These are phyloP conservation scores for Closterium sp. DNA, from an alignment of 139 green algal species.

Conservation along the genomic window DNA sequence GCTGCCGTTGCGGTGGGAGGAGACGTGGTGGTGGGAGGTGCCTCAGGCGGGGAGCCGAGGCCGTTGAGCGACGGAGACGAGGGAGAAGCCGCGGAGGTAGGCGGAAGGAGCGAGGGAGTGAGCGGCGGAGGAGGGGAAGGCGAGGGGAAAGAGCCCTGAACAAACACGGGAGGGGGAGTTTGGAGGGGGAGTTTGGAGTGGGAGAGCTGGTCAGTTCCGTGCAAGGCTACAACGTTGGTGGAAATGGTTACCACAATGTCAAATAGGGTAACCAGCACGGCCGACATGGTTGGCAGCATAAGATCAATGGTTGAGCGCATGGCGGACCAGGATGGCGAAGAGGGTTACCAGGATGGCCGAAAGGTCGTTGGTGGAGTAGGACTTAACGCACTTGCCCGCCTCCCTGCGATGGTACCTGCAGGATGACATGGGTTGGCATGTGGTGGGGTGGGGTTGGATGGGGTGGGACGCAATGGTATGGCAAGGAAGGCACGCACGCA, in stretches of 20 bases:
- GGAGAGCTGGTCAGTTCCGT: too few relatives aligned
- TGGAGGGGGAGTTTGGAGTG: neutral
- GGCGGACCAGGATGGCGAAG: too few relatives aligned
- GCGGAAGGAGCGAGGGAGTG: neutral
- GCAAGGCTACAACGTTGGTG: too few relatives aligned
- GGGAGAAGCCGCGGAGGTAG: neutral
- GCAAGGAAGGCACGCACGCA: too few relatives aligned
- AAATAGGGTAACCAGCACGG: too few relatives aligned
- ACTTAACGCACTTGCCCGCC: slow-evolving; percentile 17
- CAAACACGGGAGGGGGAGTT: neutral
- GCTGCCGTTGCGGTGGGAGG: neutral
- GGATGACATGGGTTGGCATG: neutral
- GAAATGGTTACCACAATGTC: too few relatives aligned
- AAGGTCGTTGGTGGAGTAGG: slow-evolving; percentile 24
- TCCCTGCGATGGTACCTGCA: slow-evolving; percentile 38
- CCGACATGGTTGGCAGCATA: too few relatives aligned
- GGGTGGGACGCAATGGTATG: neutral
- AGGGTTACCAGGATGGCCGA: slow-evolving; percentile 28
- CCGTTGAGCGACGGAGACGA: neutral
- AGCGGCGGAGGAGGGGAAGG: neutral
- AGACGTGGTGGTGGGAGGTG: neutral
- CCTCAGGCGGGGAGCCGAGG: too few relatives aligned
- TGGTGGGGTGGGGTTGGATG: neutral
- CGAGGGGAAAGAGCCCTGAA: neutral
- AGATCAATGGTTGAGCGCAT: too few relatives aligned